Base-by-base conservation (phyloP, 108 stramenopile species). In the Nannochloropsis gaditana region DNA sequence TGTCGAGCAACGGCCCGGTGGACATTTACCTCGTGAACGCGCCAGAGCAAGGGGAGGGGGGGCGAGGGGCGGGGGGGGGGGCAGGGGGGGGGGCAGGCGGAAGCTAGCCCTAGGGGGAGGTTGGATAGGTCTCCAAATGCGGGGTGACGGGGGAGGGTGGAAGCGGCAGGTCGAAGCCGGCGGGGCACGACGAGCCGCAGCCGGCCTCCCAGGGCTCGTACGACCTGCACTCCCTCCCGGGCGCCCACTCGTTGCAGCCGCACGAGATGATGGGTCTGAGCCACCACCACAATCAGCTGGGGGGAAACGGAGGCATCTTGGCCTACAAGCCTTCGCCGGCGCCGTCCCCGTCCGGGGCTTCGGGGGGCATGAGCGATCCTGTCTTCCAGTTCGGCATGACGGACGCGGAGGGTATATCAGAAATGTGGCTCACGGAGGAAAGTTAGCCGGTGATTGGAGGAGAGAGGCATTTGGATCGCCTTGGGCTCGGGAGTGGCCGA, bases 1-100 rank as follows among this genome's bases (percentile, higher is more conserved):
- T 91, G 82, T 93, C 93, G 86, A 92, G 92, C 9, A 88, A 89
- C 43, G 92, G 90, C 19, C 85, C 84, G 9, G 84, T 93, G 42
- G 92, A 93, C 80, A 92, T 93, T 15, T 93, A 90, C 80, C 87
- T 93, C 19, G 90, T 93, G 21, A 88, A 44, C 0, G 59, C 59
- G 59, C 19, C n/a, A 6, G 59, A 73, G 59, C 19, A 3, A 73
- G 59, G 59, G n/a, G 59, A n/a, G 59, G 59, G 59, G 4, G 59
- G 59, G 59, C 59, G n/a, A 73, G 59, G 15, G 19, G 2, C n/a
- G n/a, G 59, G n/a, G 59, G 59, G n/a, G 19, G 4, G 59, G 59
- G n/a, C 2, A n/a, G n/a, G 59, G 59, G 59, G 59, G 19, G n/a
- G n/a, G 59, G 59, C 2, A 15, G n/a, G 8, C 59, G n/a, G 59